A percentile compares a stretch with the other conserved stretches of the same genome.
Evolutionary conservation across 805 yeast species (phyloP).

Genomic region (Spathaspora sp.): DNA sequence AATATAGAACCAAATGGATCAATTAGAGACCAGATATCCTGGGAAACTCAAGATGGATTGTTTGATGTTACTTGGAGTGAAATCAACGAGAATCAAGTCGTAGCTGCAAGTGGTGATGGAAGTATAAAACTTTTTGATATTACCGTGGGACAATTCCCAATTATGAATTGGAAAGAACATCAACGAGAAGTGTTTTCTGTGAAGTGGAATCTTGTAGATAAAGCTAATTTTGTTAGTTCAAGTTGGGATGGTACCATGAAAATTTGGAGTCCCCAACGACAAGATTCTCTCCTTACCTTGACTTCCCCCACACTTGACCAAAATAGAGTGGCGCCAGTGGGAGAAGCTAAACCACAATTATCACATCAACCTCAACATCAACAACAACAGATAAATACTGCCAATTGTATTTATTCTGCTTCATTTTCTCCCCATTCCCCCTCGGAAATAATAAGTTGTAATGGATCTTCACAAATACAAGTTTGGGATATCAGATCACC

Average conservation of each 20-base stretch:
- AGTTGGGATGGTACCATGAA: slow-evolving; percentile 93
- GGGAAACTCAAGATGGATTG: slow-evolving; percentile 91
- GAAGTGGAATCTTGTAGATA: slow-evolving; percentile 70
- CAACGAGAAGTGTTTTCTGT: slow-evolving; percentile 68
- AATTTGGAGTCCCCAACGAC: slow-evolving; percentile 67
- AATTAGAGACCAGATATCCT: slow-evolving; percentile 51
- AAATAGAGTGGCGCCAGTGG: slow-evolving; percentile 16
- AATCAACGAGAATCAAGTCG: slow-evolving; percentile 78
- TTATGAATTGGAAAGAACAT: slow-evolving; percentile 76
- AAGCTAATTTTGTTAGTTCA: slow-evolving; percentile 65
- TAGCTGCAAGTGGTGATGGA: slow-evolving; percentile 89
- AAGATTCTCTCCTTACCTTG: slow-evolving; percentile 55
- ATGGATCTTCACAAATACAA: slow-evolving; percentile 69
- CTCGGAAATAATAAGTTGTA: slow-evolving; percentile 61
- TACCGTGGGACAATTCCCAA: slow-evolving; percentile 63
- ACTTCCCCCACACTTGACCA: slow-evolving; percentile 21
- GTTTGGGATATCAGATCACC: slow-evolving; percentile 80
- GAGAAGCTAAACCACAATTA: slow-evolving; percentile 20
- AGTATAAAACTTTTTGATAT: slow-evolving; percentile 77
- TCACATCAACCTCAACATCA: slow-evolving; percentile 36
- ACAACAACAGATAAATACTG: slow-evolving; percentile 29
- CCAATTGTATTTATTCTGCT: slow-evolving; percentile 75
- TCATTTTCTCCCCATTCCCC: slow-evolving; percentile 84
- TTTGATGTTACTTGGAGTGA: slow-evolving; percentile 92
- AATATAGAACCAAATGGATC: slow-evolving; percentile 65